Evolutionary conservation across 495 filamentous ascomycete species (phyloP).

Genomic region (Talaromyces trachyspermus): DNA sequence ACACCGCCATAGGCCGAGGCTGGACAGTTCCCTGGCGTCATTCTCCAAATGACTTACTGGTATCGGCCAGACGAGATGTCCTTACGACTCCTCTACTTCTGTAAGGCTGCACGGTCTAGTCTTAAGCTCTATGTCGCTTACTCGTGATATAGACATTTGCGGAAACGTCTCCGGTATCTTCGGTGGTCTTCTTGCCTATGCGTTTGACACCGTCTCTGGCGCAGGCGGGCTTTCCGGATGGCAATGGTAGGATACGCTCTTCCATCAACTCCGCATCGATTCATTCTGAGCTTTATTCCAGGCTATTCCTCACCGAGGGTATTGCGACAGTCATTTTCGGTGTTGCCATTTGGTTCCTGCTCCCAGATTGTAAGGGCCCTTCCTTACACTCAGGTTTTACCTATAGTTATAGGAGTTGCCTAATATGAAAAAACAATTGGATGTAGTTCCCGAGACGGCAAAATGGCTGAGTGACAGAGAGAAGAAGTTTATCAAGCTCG

Average conservation of each 20-base stretch:
- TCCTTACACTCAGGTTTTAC: not conserved
- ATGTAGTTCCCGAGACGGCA: conserved; percentile 32
- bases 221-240: conserved; percentile 31
- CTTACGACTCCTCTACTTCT: conserved; percentile 28
- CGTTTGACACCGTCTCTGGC: conserved; percentile 23
- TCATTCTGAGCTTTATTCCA: not conserved
- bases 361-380: conserved; percentile 30
- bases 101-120: not conserved
- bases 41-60: conserved; percentile 36
- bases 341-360: conserved; percentile 24
- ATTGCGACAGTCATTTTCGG: conserved; percentile 29
- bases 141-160: not conserved
- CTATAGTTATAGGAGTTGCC: not conserved
- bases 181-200: conserved; percentile 35
- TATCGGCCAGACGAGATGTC: conserved; percentile 38
- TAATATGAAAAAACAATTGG: not conserved
- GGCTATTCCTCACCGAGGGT: conserved; percentile 32
- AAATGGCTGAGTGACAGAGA: conserved; percentile 33
- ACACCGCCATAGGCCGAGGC: conserved; percentile 16
- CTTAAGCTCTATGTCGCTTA: not conserved
- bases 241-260: conserved; percentile 24
- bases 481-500: conserved; percentile 37
- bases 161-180: conserved; percentile 15
- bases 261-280: not conserved
- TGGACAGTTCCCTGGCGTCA: conserved; percentile 34